Evolutionary conservation across 352 stramenopile species (phyloP).

Genomic region (Pythium aquatile): DNA sequence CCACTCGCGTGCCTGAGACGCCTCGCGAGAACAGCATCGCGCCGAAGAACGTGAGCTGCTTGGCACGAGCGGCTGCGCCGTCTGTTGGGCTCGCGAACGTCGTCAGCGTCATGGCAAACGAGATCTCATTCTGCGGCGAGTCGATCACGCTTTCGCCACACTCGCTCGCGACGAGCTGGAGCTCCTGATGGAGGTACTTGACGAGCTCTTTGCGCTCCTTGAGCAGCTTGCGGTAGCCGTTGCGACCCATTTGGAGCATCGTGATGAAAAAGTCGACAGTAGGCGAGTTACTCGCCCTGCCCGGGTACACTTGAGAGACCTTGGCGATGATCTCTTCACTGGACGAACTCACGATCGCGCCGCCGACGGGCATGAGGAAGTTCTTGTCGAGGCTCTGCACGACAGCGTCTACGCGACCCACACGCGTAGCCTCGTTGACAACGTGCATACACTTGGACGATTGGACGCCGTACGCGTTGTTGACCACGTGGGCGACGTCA

Average conservation of each 20-base stretch:
- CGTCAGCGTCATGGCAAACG: conserved; percentile 90
- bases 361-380: conserved; percentile 97
- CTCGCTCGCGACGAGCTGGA: conserved; percentile 72
- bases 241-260: conserved; percentile 94
- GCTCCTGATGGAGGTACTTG: conserved; percentile 66
- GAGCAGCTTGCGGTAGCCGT: conserved; percentile 89
- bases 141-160: conserved; percentile 91
- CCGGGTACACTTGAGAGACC: conserved; percentile 94
- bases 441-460: conserved; percentile 92
- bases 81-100: conserved; percentile 35
- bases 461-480: conserved; percentile 99
- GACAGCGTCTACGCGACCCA: conserved; percentile 94
- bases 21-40: conserved; percentile 98
- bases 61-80: conserved; percentile 36
- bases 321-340: conserved; percentile 71
- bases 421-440: conserved; percentile 87
- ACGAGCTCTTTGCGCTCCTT: conserved; percentile 80
- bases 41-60: conserved; percentile 89
- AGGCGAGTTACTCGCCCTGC: conserved; percentile 93
- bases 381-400: conserved; percentile 99
- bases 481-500: conserved; percentile 95
- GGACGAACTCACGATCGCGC: conserved; percentile 80
- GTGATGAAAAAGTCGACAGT: conserved; percentile 99
- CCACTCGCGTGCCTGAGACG: conserved; percentile 95
- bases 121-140: conserved; percentile 92